These are phyloP conservation scores for Boletus pseudopeckii DNA, from an alignment of 768 basidiomycete species.

Conservation along the genomic window DNA sequence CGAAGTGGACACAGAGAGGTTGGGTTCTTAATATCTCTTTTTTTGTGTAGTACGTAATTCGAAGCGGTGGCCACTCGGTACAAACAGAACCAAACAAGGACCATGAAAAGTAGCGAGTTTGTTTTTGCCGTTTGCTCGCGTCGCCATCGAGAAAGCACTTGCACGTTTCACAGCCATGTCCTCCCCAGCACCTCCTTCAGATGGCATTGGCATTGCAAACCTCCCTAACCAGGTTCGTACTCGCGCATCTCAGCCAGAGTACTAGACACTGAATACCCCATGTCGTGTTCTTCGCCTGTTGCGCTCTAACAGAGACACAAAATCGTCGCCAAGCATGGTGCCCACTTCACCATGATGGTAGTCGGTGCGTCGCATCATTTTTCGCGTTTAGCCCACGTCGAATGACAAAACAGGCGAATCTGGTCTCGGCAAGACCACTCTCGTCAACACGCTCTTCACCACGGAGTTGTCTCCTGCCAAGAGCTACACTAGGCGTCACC, in stretches of 20 bases:
- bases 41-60: too few species aligned
- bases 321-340: slow-evolving; percentile 96
- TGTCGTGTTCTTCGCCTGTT: background rate
- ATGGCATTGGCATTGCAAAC: slow-evolving; percentile 93
- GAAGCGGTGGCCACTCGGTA: slow-evolving; percentile 22
- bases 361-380: slow-evolving; percentile 59
- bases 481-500: slow-evolving; percentile 84
- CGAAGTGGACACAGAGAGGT: background rate
- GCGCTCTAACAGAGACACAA: slow-evolving; percentile 77
- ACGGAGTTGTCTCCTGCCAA: slow-evolving; percentile 91
- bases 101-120: slow-evolving; percentile 23
- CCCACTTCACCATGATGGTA: slow-evolving; percentile 99
- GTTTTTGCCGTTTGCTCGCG: slow-evolving; percentile 19
- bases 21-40: background rate
- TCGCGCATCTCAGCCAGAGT: background rate
- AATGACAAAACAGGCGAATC: slow-evolving; percentile 69
- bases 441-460: slow-evolving; percentile 98
- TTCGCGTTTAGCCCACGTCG: background rate
- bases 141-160: slow-evolving; percentile 18
- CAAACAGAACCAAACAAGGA: slow-evolving; percentile 27
- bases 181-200: slow-evolving; percentile 39
- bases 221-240: slow-evolving; percentile 89
- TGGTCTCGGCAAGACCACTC: slow-evolving; percentile 93
- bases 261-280: background rate
- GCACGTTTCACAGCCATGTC: slow-evolving; percentile 22